Base-by-base conservation (phyloP, 2,329 filamentous ascomycete species). In the Calonectria crousiana region DNA sequence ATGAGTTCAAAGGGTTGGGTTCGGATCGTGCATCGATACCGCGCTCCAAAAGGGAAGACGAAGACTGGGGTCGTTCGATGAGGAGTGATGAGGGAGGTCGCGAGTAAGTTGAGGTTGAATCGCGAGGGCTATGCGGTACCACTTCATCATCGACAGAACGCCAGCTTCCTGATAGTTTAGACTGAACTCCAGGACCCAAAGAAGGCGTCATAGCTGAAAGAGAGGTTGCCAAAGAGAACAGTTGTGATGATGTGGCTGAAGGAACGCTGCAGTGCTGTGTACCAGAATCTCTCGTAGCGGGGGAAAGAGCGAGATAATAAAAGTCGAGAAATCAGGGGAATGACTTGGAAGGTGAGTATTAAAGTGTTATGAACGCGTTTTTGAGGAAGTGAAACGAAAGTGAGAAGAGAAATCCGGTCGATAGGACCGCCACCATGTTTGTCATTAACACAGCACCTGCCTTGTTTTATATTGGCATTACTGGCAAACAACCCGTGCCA, bases 1-100 rank as follows among this genome's bases (percentile, higher is more conserved):
- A 73, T 10, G 67, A 70, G 9, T 20, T 26, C 6, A 52, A 26
- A 18, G 23, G n/a, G 10, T 58, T 30, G 8, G n/a, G 28, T 13
- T 41, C 51, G 6, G 26, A 26, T 20, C 60, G 58, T 34, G 23
- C 41, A 26, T 13, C 20, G 20, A 10, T 20, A 8, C 14, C 18
- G 32, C 23, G 47, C 26, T 38, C 38, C 18, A 23, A 20, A 5
- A 52, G 26, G 3, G 62, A 66, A 20, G 18, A 14, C 9, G 26
- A 18, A 2, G 41, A 47, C 30, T 16, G 52, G 2, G 44, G 51
- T 44, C 60, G 74, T 71, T 79, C 74, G 20, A 77, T 52, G 20
- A 76, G 72, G n/a, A 79, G 76, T 32, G 73, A 75, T 9, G 67
- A 67, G 6, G 78, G 77, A n/a, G 78, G 76, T 4, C 62, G 60